These are phyloP conservation scores for Eimeria necatrix DNA, from an alignment of 169 alveolate genomes.

Conservation along the genomic window DNA sequence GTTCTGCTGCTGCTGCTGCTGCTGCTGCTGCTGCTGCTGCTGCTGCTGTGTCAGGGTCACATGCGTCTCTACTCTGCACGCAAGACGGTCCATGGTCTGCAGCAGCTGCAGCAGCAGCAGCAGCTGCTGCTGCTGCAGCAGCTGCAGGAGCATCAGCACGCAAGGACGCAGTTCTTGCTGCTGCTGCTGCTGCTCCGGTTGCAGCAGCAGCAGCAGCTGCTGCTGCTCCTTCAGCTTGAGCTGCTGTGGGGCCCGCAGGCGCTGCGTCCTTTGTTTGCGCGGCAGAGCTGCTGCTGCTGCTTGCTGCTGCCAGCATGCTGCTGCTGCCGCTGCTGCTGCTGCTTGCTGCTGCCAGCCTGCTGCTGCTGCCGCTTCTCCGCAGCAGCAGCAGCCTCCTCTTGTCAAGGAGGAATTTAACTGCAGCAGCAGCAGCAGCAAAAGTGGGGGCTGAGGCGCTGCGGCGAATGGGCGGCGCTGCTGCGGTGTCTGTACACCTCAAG, in stretches of 20 bases:
- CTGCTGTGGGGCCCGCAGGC: neutral
- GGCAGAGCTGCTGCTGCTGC: slow-evolving; percentile 15
- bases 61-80: neutral
- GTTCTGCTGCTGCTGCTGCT: neutral
- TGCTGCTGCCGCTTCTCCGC: neutral
- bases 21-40: neutral
- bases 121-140: neutral
- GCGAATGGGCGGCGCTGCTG: neutral
- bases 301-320: neutral
- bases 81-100: neutral
- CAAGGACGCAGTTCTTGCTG: neutral
- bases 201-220: neutral
- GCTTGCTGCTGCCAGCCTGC: neutral
- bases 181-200: neutral
- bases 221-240: neutral
- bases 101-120: neutral
- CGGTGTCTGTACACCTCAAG: neutral
- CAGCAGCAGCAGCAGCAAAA: neutral
- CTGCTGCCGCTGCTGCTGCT: too few relatives aligned
- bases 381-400: too few relatives aligned
- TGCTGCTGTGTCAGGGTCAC: too few relatives aligned
- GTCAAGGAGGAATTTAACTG: too few relatives aligned
- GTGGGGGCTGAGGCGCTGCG: slow-evolving; percentile 52
- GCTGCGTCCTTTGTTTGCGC: neutral
- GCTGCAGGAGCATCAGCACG: too few relatives aligned